phyloP scores from a whole-genome alignment of 768 basidiomycete species.

The Boletellus sp. region DNA sequence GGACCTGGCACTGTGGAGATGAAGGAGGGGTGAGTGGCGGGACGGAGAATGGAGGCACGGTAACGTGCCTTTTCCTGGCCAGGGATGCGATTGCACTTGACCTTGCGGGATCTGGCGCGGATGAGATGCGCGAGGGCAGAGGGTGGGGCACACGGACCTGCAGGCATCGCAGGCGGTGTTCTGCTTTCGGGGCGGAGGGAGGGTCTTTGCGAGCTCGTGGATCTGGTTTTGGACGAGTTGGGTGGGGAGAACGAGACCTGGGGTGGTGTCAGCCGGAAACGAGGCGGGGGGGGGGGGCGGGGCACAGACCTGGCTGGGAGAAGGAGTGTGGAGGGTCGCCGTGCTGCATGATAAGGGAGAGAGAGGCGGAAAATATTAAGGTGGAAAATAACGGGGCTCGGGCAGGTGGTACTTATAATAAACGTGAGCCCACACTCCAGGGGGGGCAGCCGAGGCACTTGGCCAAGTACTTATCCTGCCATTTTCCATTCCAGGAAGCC shows the following conservation, averaged over 20 bases:
- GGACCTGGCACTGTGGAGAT: conserved; percentile 61
- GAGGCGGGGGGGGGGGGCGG: neutral
- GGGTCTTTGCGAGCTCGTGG: conserved; percentile 73
- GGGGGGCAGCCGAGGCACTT: conserved; percentile 12
- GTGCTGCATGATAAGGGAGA: conserved; percentile 31
- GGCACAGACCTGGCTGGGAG: conserved; percentile 30
- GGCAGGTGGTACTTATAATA: conserved; percentile 26
- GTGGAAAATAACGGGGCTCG: conserved; percentile 16
- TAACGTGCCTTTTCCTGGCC: conserved; percentile 73
- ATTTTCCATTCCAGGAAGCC: conserved; percentile 6
- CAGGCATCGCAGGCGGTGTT: conserved; percentile 94
- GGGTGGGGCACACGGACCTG: conserved; percentile 46
- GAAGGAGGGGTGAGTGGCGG: conserved; percentile 12
- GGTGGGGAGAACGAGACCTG: conserved; percentile 61
- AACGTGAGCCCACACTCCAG: conserved; percentile 11
- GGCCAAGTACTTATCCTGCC: conserved; percentile 25
- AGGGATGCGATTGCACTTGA: conserved; percentile 81
- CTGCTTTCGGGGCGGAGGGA: conserved; percentile 85
- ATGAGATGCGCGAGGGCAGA: conserved; percentile 2
- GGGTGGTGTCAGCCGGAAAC: neutral
- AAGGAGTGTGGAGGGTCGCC: conserved; percentile 28
- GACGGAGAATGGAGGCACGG: conserved; percentile 8
- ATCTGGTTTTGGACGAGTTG: conserved; percentile 77
- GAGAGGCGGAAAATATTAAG: conserved; percentile 25
- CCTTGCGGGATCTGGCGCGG: conserved; percentile 67